These are phyloP conservation scores for Colletotrichum siamense DNA, from an alignment of 2,329 filamentous ascomycete genomes.

Conservation along the genomic window DNA sequence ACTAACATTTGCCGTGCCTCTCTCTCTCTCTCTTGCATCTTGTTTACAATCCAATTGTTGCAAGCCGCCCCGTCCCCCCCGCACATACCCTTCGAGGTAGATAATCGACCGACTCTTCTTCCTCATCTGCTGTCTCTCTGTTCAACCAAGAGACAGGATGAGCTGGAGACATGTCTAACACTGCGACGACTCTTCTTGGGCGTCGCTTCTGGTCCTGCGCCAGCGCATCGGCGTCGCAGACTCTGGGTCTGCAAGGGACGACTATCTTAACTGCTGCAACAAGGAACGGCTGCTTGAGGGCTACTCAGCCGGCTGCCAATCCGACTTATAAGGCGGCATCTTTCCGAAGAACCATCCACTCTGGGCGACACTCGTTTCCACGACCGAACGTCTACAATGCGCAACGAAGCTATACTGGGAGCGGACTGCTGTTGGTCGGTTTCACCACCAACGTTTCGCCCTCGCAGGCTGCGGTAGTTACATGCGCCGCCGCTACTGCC, in stretches of 20 bases:
- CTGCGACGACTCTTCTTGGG: slow-evolving; percentile 32
- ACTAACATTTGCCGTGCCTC: slow-evolving; percentile 4
- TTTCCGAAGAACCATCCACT: slow-evolving; percentile 11
- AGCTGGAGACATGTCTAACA: slow-evolving; percentile 46
- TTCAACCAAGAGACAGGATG: slow-evolving; percentile 33
- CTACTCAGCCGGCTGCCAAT: background rate
- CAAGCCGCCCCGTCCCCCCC: background rate
- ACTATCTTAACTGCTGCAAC: background rate
- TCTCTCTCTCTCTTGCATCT: background rate
- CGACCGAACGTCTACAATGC: slow-evolving; percentile 37
- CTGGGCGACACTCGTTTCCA: slow-evolving; percentile 6
- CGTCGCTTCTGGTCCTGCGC: slow-evolving; percentile 36
- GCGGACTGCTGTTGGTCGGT: slow-evolving; percentile 58
- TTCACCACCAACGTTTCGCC: slow-evolving; percentile 42
- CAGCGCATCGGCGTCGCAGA: slow-evolving; percentile 23
- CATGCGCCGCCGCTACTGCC: slow-evolving; percentile 40
- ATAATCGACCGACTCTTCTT: background rate
- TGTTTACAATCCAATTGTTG: background rate
- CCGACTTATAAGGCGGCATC: background rate
- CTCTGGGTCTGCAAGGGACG: slow-evolving; percentile 11
- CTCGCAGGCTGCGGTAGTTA: slow-evolving; percentile 41
- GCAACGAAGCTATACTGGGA: slow-evolving; percentile 58
- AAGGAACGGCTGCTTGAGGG: background rate
- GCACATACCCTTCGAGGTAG: background rate
- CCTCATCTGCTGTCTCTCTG: background rate